phyloP scores from a whole-genome alignment of 352 stramenopile species.

The Blastocystis sp. region DNA sequence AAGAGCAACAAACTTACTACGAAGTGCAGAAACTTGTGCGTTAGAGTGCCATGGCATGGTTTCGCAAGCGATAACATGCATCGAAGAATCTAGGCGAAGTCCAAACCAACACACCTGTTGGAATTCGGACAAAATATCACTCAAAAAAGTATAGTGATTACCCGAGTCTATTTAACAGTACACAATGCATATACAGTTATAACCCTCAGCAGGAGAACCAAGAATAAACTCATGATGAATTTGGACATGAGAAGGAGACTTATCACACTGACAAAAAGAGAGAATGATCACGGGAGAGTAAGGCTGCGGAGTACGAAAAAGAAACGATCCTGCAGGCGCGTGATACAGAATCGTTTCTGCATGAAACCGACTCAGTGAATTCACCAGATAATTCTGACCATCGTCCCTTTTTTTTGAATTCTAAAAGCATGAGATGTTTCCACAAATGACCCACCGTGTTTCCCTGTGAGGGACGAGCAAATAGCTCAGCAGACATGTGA shows the following conservation, averaged over 20 bases:
- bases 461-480: neutral
- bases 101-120: neutral
- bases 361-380: neutral
- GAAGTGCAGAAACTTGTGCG: neutral
- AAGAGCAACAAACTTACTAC: neutral
- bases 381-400: neutral
- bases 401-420: neutral
- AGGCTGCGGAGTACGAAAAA: neutral
- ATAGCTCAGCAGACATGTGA: neutral
- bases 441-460: neutral
- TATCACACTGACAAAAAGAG: neutral
- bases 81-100: neutral
- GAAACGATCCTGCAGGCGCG: neutral
- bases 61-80: slow-evolving; percentile 13
- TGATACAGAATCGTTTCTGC: slow-evolving; percentile 21
- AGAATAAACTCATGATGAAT: neutral
- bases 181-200: neutral
- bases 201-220: neutral
- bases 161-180: neutral
- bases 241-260: neutral
- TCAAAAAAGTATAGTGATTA: neutral
- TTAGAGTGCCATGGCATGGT: slow-evolving; percentile 15
- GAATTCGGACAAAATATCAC: neutral
- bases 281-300: neutral
- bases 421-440: neutral